phyloP scores from a whole-genome alignment of 495 filamentous ascomycete genomes.

The Terfezia claveryi region DNA sequence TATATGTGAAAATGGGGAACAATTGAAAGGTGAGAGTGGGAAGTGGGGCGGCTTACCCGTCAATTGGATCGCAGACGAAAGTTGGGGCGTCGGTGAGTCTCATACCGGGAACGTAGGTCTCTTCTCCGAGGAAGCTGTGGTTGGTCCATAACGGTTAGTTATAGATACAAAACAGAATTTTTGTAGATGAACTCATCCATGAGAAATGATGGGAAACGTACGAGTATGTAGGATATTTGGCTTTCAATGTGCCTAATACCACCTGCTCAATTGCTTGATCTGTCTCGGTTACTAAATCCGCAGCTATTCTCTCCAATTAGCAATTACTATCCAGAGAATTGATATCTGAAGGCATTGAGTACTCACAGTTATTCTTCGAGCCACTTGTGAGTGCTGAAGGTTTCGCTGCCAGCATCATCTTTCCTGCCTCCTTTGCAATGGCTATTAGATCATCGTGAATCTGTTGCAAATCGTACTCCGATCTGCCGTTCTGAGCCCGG shows the following conservation, averaged over 20 bases:
- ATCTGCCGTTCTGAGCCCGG: background rate
- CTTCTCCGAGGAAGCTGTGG: conserved; percentile 50
- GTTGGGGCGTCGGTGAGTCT: conserved; percentile 48
- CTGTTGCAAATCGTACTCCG: conserved; percentile 42
- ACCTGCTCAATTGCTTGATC: conserved; percentile 63
- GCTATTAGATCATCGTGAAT: conserved; percentile 59
- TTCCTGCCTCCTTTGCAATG: conserved; percentile 56
- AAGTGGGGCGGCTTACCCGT: conserved; percentile 27
- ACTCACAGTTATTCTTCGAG: conserved; percentile 68
- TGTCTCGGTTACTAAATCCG: conserved; percentile 71
- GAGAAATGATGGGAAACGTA: conserved; percentile 10
- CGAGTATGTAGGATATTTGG: conserved; percentile 43
- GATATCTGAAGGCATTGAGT: conserved; percentile 1
- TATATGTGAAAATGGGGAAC: background rate
- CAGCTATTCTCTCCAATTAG: conserved; percentile 26
- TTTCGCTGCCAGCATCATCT: conserved; percentile 57
- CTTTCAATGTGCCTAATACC: conserved; percentile 39
- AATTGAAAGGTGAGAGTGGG: background rate
- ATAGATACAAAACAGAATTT: no score
- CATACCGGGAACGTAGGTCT: conserved; percentile 52
- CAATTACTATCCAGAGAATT: background rate
- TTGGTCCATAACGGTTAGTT: background rate
- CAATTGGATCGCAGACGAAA: conserved; percentile 77
- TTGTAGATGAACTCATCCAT: background rate
- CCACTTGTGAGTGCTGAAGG: conserved; percentile 39